Base-by-base conservation (phyloP, 768 basidiomycete species). In the Russula abietina region DNA sequence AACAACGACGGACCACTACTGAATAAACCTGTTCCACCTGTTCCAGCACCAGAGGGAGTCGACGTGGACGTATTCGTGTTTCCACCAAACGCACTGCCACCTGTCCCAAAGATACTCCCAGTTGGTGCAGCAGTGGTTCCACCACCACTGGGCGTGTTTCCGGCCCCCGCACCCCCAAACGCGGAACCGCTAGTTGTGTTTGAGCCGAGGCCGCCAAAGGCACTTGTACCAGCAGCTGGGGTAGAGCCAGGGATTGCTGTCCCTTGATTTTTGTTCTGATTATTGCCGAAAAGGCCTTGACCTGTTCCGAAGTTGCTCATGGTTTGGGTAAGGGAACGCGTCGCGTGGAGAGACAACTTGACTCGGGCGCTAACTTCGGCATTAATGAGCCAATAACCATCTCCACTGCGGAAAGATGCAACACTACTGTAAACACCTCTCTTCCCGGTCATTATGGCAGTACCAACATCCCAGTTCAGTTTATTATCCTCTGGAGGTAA, bases 181-280 rank as follows among this genome's bases (percentile, higher is more conserved):
- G 52, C 51, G 26, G 51, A 45, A 49, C 45, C 55, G 43, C 2
- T 63, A 30, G 66, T 55, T 50, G 66, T 66, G 55, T 63, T 62
- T 49, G 65, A 64, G 7, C 67, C 64, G 1, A 67, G 52, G 26
- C 66, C 61, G 8, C 65, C 70, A 38, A 70, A 66, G 30, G 63
- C 32, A 22, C 59, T 41, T 26, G 62, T 49, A 26, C 54, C 43
- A 1, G 66, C n/a, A 5, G 68, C 57, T 49, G 62, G 62, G 10
- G 57, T 41, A 8, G 46, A n/a, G 14, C 51, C 62, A 17, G 63
- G 17, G 4, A 12, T 43, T 12, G 65, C 12, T n/a, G 46, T 57
- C 12, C 60, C 64, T 38, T 69, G 62, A 36, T 52, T 57, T 53
- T 64, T 64, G 22, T 60, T 66, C 33, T 64, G 67, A 32, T 60